Percentiles rank a stretch among this genome's conserved stretches.
phyloP scores from a whole-genome alignment of 208 protist species.

The Crithidia fasciculata region DNA sequence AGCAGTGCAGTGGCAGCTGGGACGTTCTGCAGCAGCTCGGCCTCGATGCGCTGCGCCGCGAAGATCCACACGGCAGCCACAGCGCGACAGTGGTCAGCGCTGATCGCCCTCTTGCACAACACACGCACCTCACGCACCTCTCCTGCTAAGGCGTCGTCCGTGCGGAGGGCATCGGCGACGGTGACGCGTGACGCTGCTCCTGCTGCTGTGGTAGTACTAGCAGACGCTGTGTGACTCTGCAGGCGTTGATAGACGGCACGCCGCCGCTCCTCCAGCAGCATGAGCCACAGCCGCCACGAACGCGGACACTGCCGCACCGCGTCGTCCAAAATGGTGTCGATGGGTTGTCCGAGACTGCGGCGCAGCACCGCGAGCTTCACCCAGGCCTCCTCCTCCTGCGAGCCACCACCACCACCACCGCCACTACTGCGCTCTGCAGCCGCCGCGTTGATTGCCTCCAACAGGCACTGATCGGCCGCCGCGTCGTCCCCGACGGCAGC shows the following conservation, averaged over 20 bases:
- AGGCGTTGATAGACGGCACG: slow-evolving; percentile 17
- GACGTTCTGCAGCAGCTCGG: slow-evolving; percentile 36
- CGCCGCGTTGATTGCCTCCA: slow-evolving; percentile 29
- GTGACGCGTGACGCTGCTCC: background rate
- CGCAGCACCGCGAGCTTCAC: slow-evolving; percentile 67
- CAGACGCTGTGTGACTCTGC: slow-evolving; percentile 3
- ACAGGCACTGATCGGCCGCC: slow-evolving; percentile 48
- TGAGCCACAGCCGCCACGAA: slow-evolving; percentile 67
- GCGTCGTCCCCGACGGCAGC: slow-evolving; percentile 37
- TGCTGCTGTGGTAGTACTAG: background rate
- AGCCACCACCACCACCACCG: background rate
- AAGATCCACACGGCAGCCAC: slow-evolving; percentile 67
- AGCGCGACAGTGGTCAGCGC: slow-evolving; percentile 48
- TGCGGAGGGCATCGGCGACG: slow-evolving; percentile 12
- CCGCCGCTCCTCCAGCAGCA: slow-evolving; percentile 59
- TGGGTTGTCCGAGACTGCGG: slow-evolving; percentile 38
- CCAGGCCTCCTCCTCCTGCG: slow-evolving; percentile 50
- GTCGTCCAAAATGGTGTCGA: slow-evolving; percentile 22
- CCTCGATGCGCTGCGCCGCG: slow-evolving; percentile 63
- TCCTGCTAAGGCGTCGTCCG: slow-evolving; percentile 18
- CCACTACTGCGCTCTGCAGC: background rate
- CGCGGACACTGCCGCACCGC: slow-evolving; percentile 44
- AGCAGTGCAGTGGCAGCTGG: slow-evolving; percentile 43
- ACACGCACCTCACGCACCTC: slow-evolving; percentile 42
- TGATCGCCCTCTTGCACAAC: slow-evolving; percentile 49